Evolutionary conservation across 2,329 filamentous ascomycete species (phyloP), one percentile per base, ranked within the genome.

Genomic region (Botrytis byssoidea): DNA sequence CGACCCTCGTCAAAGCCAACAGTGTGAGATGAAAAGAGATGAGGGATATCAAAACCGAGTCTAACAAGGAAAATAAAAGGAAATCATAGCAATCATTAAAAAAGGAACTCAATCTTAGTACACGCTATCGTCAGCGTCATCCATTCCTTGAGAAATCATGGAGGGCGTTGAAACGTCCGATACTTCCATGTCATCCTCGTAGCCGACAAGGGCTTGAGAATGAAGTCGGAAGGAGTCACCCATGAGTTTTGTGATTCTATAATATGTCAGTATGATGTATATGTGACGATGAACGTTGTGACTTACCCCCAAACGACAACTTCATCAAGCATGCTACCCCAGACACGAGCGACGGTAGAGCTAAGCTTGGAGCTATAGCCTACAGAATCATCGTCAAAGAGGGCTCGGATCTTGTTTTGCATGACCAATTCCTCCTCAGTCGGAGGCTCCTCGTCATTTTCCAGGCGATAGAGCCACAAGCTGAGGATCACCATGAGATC

Each of bases 291-390:
- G 35, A 67, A 61, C n/a, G 18, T 60, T 40, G 71, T 37, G 70
- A 92, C 94, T 90, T 91, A 97, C 94, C 96, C 96, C 96, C 96
- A 98, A 75, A 99, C 96, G 78, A 98, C 95, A 76, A 98, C 96
- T 84, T 98, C 96, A 82, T 98, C 96, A 77, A 98, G 91, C 92
- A 98, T 98, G 77, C 94, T 95, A 79, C 95, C 96, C 96, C 96
- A 99, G 64, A 98, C 90, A 79, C 93, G 91, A 76, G 95, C 95
- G 61, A 99, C 95, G 70, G 94, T 94, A n/a, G 95, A 96, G 85
- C 95, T 98, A 78, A 99, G 86, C 82, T 97, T 95, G 70, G 90
- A 88, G 77, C 91, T 92, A 82, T 93, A 93, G 37, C 90, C 87
- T 80, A 95, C 92, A 71, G 93, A 90, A 81, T 98, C 95, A 81